These are phyloP conservation scores for Crithidia mellificae DNA, from an alignment of 208 protist species.

Conservation along the genomic window DNA sequence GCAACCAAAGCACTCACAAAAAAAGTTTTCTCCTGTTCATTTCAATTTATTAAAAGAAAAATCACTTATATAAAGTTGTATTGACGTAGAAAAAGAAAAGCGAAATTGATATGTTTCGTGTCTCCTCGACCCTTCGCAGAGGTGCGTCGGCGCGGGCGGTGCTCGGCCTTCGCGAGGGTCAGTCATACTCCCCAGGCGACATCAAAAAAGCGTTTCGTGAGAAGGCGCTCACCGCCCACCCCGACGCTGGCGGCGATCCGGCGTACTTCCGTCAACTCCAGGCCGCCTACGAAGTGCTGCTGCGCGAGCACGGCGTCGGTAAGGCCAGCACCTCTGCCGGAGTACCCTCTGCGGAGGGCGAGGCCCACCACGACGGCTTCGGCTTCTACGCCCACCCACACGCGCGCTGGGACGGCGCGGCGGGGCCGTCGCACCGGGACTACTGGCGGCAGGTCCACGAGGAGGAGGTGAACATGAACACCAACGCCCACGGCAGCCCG, in stretches of 20 bases:
- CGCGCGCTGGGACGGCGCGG: slow-evolving; percentile 21
- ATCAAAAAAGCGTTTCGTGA: slow-evolving; percentile 60
- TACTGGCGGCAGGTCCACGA: slow-evolving; percentile 28
- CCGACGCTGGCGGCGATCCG: slow-evolving; percentile 47
- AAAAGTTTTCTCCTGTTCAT: too few species aligned
- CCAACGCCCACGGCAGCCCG: slow-evolving; percentile 14
- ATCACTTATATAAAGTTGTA: too few species aligned
- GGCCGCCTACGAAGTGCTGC: slow-evolving; percentile 57
- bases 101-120: background rate
- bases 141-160: slow-evolving; percentile 4
- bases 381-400: slow-evolving; percentile 32
- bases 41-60: too few species aligned
- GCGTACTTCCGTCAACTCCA: slow-evolving; percentile 48
- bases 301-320: slow-evolving; percentile 12
- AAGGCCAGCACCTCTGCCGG: background rate
- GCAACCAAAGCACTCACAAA: too few species aligned
- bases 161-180: slow-evolving; percentile 21
- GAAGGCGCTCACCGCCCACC: slow-evolving; percentile 58
- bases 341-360: background rate
- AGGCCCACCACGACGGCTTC: background rate
- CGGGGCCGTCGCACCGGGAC: slow-evolving; percentile 3
- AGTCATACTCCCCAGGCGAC: slow-evolving; percentile 31
- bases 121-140: background rate
- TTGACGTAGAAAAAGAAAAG: background rate
- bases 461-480: slow-evolving; percentile 29